Percentiles rank a stretch among this genome's conserved stretches.
phyloP scores from a whole-genome alignment of 805 yeast genomes.

The Alloascoidea hylecoeti region DNA sequence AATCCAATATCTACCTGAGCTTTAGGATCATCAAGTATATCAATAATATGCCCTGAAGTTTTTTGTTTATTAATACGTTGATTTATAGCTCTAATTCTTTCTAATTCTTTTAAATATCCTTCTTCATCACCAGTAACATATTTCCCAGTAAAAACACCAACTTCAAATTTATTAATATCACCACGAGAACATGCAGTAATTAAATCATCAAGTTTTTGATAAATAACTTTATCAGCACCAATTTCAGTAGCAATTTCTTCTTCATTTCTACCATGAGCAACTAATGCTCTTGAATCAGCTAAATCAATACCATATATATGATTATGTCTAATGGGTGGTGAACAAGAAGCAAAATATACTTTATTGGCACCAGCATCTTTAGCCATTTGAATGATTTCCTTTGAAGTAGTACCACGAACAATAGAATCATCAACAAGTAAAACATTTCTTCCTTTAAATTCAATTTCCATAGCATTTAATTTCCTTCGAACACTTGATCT shows the following conservation, averaged over 20 bases:
- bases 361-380: slow-evolving; percentile 92
- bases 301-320: slow-evolving; percentile 96
- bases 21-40: slow-evolving; percentile 46
- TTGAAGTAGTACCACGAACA: slow-evolving; percentile 95
- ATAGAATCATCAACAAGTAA: slow-evolving; percentile 92
- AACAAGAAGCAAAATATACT: slow-evolving; percentile 94
- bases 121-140: slow-evolving; percentile 93
- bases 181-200: slow-evolving; percentile 56
- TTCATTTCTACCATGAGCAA: slow-evolving; percentile 69
- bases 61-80: slow-evolving; percentile 36
- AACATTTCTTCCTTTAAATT: slow-evolving; percentile 75
- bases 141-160: slow-evolving; percentile 91
- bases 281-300: slow-evolving; percentile 88
- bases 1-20: slow-evolving; percentile 64
- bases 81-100: slow-evolving; percentile 68
- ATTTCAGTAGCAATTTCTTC: slow-evolving; percentile 62
- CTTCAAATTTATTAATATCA: slow-evolving; percentile 58
- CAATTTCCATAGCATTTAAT: slow-evolving; percentile 91
- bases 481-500: slow-evolving; percentile 88
- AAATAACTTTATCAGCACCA: slow-evolving; percentile 86
- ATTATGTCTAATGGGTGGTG: slow-evolving; percentile 94
- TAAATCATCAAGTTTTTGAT: slow-evolving; percentile 76
- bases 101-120: slow-evolving; percentile 68
- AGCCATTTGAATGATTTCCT: slow-evolving; percentile 97
- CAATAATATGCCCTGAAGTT: slow-evolving; percentile 18